Evolutionary conservation across 176 grass and related monocot genomes (phyloP).

Genomic region (Eleusine coracana): DNA sequence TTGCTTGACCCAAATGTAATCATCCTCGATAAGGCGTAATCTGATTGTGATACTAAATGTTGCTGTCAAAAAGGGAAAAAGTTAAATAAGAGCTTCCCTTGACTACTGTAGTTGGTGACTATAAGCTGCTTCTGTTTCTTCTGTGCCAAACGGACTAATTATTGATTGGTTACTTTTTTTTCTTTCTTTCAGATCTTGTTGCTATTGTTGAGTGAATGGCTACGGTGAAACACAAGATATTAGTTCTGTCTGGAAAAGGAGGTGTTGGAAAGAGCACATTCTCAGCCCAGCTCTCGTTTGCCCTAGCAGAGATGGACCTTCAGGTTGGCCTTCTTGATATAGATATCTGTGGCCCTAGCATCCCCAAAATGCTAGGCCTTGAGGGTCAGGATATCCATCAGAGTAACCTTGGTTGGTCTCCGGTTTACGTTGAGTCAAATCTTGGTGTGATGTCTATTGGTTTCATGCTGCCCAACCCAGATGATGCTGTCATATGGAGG

Average conservation of each 20-base stretch:
- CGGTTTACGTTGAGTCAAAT: slow-evolving; percentile 58
- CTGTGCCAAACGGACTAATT: slow-evolving; percentile 3
- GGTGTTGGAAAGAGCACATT: slow-evolving; percentile 83
- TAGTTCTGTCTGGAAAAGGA: slow-evolving; percentile 78
- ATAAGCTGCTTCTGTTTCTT: neutral
- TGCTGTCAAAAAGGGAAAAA: too few species aligned
- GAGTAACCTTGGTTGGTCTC: slow-evolving; percentile 85
- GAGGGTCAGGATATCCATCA: slow-evolving; percentile 82
- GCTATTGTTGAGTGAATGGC: slow-evolving; percentile 80
- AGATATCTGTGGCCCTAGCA: slow-evolving; percentile 79
- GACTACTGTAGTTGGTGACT: too few species aligned
- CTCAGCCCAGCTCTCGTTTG: slow-evolving; percentile 74
- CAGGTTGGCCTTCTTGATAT: slow-evolving; percentile 79
- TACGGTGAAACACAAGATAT: slow-evolving; percentile 75
- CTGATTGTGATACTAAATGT: too few species aligned
- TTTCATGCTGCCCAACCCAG: slow-evolving; percentile 70
- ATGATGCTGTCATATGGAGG: slow-evolving; percentile 71
- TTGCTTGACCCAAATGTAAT: too few species aligned
- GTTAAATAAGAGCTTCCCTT: too few species aligned
- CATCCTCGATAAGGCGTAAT: too few species aligned
- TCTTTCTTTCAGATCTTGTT: slow-evolving; percentile 57
- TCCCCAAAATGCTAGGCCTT: slow-evolving; percentile 71
- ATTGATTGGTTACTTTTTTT: neutral
- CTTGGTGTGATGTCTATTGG: slow-evolving; percentile 65
- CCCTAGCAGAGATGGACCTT: slow-evolving; percentile 59